Evolutionary conservation across 2,329 filamentous ascomycete genomes (phyloP).

Genomic region (Torrubiella hemipterigena): DNA sequence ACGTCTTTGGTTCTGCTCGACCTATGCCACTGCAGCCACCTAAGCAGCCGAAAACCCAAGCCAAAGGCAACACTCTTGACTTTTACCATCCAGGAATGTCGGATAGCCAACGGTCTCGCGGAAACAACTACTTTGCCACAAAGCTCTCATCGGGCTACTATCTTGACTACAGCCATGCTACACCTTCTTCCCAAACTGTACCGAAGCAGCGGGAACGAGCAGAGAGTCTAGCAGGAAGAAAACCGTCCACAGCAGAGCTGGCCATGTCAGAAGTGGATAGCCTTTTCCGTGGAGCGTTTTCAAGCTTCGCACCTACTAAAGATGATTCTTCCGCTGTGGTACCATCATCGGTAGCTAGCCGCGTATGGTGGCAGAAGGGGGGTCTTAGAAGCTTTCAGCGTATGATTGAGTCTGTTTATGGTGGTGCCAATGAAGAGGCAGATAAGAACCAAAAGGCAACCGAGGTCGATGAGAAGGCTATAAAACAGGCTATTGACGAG

Average conservation of each 20-base stretch:
- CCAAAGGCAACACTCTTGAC: conserved; percentile 46
- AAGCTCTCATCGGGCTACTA: conserved; percentile 55
- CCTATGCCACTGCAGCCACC: conserved; percentile 56
- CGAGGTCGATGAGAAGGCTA: conserved; percentile 37
- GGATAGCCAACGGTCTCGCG: conserved; percentile 41
- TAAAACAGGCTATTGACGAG: conserved; percentile 42
- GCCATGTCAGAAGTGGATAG: conserved; percentile 59
- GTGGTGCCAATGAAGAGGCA: conserved; percentile 25
- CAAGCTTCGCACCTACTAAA: conserved; percentile 64
- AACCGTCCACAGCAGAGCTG: conserved; percentile 41
- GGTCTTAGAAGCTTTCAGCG: conserved; percentile 56
- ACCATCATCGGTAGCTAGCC: conserved; percentile 53
- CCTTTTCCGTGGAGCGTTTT: conserved; percentile 66
- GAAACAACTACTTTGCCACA: conserved; percentile 54
- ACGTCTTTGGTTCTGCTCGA: conserved; percentile 59
- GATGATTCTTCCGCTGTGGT: conserved; percentile 63
- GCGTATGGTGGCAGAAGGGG: conserved; percentile 65
- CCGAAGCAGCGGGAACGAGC: conserved; percentile 61
- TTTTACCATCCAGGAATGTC: conserved; percentile 42
- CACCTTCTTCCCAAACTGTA: conserved; percentile 39
- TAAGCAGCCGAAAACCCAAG: conserved; percentile 57
- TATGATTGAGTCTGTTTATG: conserved; percentile 42
- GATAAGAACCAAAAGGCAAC: conserved; percentile 20
- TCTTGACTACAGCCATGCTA: conserved; percentile 57
- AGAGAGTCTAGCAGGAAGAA: conserved; percentile 50